Percentiles rank a stretch among this genome's conserved stretches.
Conservation (phyloP, 768 basidiomycete species). For the Russula earlei region DNA sequence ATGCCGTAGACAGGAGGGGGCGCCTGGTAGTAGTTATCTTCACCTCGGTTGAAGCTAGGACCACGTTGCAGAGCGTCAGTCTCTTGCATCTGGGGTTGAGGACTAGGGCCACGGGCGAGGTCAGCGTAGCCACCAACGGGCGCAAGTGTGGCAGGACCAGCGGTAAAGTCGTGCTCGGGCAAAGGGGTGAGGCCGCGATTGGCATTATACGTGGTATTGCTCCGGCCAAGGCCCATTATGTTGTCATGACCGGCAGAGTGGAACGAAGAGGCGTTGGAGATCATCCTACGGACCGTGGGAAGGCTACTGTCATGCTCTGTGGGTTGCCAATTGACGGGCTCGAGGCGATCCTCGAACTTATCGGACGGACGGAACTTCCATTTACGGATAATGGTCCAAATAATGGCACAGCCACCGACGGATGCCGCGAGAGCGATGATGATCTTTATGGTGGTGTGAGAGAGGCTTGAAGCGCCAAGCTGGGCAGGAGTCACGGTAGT, state of each 20-base stretch:
- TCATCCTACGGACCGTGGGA: slow-evolving; percentile 42
- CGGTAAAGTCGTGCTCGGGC: slow-evolving; percentile 72
- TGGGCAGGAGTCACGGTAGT: slow-evolving; percentile 23
- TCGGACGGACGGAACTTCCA: slow-evolving; percentile 81
- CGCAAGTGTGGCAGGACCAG: slow-evolving; percentile 45
- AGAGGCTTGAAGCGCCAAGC: slow-evolving; percentile 36
- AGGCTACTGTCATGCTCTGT: slow-evolving; percentile 36
- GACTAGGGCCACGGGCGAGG: slow-evolving; percentile 64
- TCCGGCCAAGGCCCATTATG: slow-evolving; percentile 6
- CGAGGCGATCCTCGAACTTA: slow-evolving; percentile 74
- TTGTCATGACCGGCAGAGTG: slow-evolving; percentile 37
- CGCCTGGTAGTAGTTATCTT: slow-evolving; percentile 39
- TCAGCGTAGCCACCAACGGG: slow-evolving; percentile 78
- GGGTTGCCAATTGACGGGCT: slow-evolving; percentile 87
- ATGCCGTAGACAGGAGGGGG: slow-evolving; percentile 41
- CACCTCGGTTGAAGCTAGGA: slow-evolving; percentile 40
- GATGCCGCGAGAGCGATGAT: slow-evolving; percentile 63
- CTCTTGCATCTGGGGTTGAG: slow-evolving; percentile 56
- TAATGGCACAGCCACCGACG: slow-evolving; percentile 56
- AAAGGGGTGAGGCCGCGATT: slow-evolving; percentile 34
- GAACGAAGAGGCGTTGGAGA: slow-evolving; percentile 62
- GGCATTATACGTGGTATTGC: slow-evolving; percentile 24
- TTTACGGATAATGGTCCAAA: slow-evolving; percentile 88
- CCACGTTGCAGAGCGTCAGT: slow-evolving; percentile 35
- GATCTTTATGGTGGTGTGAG: slow-evolving; percentile 41